phyloP scores from a whole-genome alignment of 495 filamentous ascomycete species.

The Penicillium lividum region DNA sequence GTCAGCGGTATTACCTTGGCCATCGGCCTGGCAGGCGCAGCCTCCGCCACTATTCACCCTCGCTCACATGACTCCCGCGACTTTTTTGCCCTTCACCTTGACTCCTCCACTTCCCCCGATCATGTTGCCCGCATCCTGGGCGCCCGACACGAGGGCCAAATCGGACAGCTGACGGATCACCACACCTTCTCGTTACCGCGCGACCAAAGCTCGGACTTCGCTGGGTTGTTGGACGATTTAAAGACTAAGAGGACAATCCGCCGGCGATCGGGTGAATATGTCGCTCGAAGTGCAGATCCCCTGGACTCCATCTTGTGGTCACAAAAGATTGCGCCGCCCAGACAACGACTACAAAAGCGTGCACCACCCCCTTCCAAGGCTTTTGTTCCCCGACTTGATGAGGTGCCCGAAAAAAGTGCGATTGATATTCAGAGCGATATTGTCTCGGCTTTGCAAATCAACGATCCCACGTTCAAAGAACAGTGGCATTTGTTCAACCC shows the following conservation, averaged over 20 bases:
- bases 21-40: slow-evolving; percentile 35
- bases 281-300: slow-evolving; percentile 51
- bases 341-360: slow-evolving; percentile 76
- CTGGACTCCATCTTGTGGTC: slow-evolving; percentile 76
- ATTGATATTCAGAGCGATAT: slow-evolving; percentile 61
- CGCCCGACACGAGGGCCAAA: slow-evolving; percentile 76
- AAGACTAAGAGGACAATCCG: slow-evolving; percentile 51
- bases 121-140: slow-evolving; percentile 74
- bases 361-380: slow-evolving; percentile 47
- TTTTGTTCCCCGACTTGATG: slow-evolving; percentile 9
- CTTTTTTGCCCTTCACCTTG: slow-evolving; percentile 88
- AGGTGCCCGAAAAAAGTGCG: slow-evolving; percentile 45
- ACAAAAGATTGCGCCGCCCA: slow-evolving; percentile 72
- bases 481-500: slow-evolving; percentile 97
- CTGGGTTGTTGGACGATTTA: slow-evolving; percentile 61
- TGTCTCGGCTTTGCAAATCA: slow-evolving; percentile 65
- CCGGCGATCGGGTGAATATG: slow-evolving; percentile 53
- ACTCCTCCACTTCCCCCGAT: slow-evolving; percentile 60
- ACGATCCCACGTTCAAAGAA: slow-evolving; percentile 85
- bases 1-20: slow-evolving; percentile 40
- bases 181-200: slow-evolving; percentile 78
- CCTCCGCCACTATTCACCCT: slow-evolving; percentile 47
- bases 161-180: slow-evolving; percentile 80
- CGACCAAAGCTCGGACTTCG: slow-evolving; percentile 51
- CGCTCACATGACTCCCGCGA: slow-evolving; percentile 73